Evolutionary conservation across 768 basidiomycete genomes (phyloP).

Genomic region (Auriscalpium orientale): DNA sequence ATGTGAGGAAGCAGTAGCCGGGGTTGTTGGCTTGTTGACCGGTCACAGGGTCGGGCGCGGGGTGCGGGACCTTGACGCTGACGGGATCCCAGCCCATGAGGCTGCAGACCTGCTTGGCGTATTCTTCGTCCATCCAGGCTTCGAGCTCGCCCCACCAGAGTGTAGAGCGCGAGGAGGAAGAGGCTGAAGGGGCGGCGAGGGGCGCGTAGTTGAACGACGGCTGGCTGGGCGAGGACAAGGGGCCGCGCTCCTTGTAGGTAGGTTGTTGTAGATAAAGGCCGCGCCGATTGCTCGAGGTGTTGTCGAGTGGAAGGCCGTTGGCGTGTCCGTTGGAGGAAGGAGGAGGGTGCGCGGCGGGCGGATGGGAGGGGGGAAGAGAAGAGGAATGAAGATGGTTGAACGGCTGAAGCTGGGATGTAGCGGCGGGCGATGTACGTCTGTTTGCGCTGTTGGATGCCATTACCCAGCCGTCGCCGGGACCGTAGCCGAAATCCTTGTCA

Average conservation of each 20-base stretch:
- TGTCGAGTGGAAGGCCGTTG: conserved; percentile 7
- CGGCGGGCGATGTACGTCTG: conserved; percentile 22
- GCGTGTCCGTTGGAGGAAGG: conserved; percentile 19
- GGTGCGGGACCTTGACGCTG: conserved; percentile 64
- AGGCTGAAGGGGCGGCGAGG: conserved; percentile 22
- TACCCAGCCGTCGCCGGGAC: conserved; percentile 25
- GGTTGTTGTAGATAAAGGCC: conserved; percentile 17
- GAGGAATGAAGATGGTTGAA: conserved; percentile 27
- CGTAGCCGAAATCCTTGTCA: conserved; percentile 30
- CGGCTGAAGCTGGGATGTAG: conserved; percentile 27
- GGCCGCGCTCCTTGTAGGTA: conserved; percentile 25
- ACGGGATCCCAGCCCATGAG: conserved; percentile 85
- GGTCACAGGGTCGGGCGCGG: conserved; percentile 46
- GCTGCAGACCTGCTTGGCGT: conserved; percentile 79
- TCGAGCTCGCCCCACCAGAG: conserved; percentile 87
- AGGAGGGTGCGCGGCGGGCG: conserved; percentile 19
- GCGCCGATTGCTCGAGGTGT: not conserved
- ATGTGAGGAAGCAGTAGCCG: conserved; percentile 84
- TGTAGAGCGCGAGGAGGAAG: conserved; percentile 41
- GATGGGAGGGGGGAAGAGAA: conserved; percentile 24
- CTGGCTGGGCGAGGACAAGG: conserved; percentile 16
- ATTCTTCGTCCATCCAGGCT: conserved; percentile 97
- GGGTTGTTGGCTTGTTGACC: conserved; percentile 74
- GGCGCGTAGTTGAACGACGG: conserved; percentile 19
- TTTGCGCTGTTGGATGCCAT: conserved; percentile 21